Evolutionary conservation across 495 filamentous ascomycete species (phyloP).

Genomic region (Annulohypoxylon maeteangense): DNA sequence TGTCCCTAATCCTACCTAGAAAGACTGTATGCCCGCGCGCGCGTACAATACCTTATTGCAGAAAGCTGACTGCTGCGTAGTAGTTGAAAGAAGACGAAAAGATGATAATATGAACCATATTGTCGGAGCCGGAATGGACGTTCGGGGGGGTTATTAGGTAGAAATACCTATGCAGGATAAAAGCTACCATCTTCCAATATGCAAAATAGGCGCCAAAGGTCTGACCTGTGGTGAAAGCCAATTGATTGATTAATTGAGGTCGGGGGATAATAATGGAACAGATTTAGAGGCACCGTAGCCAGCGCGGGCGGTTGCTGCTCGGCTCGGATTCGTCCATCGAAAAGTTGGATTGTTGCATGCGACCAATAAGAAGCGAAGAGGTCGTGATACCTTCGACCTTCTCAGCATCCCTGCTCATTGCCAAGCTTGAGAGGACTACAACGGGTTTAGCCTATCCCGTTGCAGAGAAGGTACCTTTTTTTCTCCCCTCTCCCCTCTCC

Average conservation of each 20-base stretch:
- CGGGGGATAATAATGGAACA: slow-evolving; percentile 41
- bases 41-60: slow-evolving; percentile 8
- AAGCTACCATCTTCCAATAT: slow-evolving; percentile 16
- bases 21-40: slow-evolving; percentile 25
- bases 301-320: slow-evolving; percentile 41
- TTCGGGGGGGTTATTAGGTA: slow-evolving; percentile 31
- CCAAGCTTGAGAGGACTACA: slow-evolving; percentile 21
- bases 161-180: slow-evolving; percentile 42
- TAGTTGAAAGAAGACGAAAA: slow-evolving; percentile 14
- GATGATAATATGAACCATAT: slow-evolving; percentile 32
- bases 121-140: slow-evolving; percentile 24
- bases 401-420: slow-evolving; percentile 11
- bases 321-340: slow-evolving; percentile 47
- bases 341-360: slow-evolving; percentile 26
- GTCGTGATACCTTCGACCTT: slow-evolving; percentile 40
- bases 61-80: slow-evolving; percentile 4
- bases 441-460: slow-evolving; percentile 35
- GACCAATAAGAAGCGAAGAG: slow-evolving; percentile 36
- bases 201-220: slow-evolving; percentile 34
- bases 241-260: slow-evolving; percentile 39
- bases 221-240: slow-evolving; percentile 30
- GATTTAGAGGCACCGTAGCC: slow-evolving; percentile 21
- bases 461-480: slow-evolving; percentile 36
- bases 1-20: slow-evolving; percentile 21
- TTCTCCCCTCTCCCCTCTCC: not conserved